Evolutionary conservation across 108 stramenopile species (phyloP), one percentile per base, ranked within the genome.

Genomic region (Cyclostephanos invisitatus): DNA sequence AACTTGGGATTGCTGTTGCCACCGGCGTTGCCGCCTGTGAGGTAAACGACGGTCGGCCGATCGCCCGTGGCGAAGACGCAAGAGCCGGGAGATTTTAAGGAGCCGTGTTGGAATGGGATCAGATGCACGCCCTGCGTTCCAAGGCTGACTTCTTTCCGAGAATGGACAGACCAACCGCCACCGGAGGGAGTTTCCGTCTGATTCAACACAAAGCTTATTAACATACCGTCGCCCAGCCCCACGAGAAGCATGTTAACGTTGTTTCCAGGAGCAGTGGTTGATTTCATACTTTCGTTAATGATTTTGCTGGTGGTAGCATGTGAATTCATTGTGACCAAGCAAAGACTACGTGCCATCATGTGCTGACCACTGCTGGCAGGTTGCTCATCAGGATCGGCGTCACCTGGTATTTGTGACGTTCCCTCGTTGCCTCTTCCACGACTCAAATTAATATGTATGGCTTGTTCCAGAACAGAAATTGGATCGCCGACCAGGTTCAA

Each of bases 21-120:
- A 24, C 83, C 80, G 36, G 65, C 72, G 42, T 76, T 81, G 36
- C 90, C 89, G 15, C 95, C 95, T 25, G 90, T 83, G 22, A 91
- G 75, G 64, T 97, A 98, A 12, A 99, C 86, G n/a, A 98, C 95
- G 10, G 97, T 97, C 49, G 99, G 99, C 4, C 98, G 77, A 70
- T 99, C 98, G 44, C 96, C 95, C 24, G 96, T 91, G 28, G 96
- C 98, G 53, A 98, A 87, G 37, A 99, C 94, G 64, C 97, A 98
- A 29, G 78, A 87, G 9, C 88, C 83, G 46, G 91, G 84, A 21
- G 78, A 9, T 79, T 64, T 47, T 44, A 50, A 55, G 12, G 64
- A 59, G 15, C 72, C 64, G 49, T 71, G 72, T 42, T 68, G 62
- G 47, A 97, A 82, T 17, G 86, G 85, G 46, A 92, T 70, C 56